These are phyloP conservation scores for Primulina huaijiensis DNA, from an alignment of 257 asterid genomes.

Conservation along the genomic window DNA sequence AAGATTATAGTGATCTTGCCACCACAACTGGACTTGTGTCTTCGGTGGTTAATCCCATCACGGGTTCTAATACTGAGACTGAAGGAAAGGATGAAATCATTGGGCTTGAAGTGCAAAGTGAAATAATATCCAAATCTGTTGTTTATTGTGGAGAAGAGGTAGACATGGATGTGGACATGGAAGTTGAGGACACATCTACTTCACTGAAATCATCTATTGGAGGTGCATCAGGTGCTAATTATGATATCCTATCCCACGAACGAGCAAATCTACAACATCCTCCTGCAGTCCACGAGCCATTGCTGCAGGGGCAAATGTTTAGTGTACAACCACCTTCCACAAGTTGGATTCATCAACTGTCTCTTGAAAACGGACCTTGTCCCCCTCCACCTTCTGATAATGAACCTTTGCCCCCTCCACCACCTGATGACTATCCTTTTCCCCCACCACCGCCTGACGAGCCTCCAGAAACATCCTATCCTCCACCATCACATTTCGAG, in stretches of 20 bases:
- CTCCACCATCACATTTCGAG: constrained; percentile 46
- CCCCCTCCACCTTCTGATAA: constrained; percentile 92
- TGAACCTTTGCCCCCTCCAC: constrained; percentile 90
- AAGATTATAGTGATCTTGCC: constrained; percentile 33
- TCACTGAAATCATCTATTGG: constrained; percentile 29
- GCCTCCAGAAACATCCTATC: constrained; percentile 55
- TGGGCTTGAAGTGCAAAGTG: constrained; percentile 35
- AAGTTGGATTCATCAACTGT: constrained; percentile 84
- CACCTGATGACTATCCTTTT: constrained; percentile 69
- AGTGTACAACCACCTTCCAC: constrained; percentile 45
- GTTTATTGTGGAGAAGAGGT: constrained; percentile 57
- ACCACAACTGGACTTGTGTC: constrained; percentile 28
- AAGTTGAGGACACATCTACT: constrained; percentile 74
- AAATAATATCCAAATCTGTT: constrained; percentile 29
- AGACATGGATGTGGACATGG: constrained; percentile 99
- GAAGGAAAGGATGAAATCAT: constrained; percentile 33
- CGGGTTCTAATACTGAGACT: constrained; percentile 26
- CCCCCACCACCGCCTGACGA: constrained; percentile 68
- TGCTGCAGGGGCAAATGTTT: constrained; percentile 26
- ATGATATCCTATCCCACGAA: constrained; percentile 34
- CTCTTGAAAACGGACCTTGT: constrained; percentile 74
- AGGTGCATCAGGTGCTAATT: constrained; percentile 35
- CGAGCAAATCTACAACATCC: constrained; percentile 25
- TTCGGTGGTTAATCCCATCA: constrained; percentile 19
- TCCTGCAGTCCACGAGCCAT: constrained; percentile 27